A percentile compares a stretch with the other conserved stretches of the same genome.
Conservation (phyloP, 2,329 filamentous ascomycete genomes). For the Alternaria dauci region DNA sequence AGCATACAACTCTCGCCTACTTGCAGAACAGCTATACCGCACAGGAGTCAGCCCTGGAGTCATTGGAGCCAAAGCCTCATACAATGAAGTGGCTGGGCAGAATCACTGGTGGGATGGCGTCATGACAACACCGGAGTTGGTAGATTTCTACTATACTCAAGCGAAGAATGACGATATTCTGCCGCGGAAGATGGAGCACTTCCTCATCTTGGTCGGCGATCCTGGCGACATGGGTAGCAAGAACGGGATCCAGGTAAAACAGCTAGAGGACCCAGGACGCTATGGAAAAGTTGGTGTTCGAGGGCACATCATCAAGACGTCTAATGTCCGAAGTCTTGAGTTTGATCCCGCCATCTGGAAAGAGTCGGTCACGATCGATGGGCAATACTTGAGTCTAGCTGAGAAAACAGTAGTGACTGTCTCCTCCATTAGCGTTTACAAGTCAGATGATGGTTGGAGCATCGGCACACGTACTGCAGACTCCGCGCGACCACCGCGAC, state of each 20-base stretch:
- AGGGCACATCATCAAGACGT: conserved; percentile 41
- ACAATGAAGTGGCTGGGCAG: conserved; percentile 57
- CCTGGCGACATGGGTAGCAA: conserved; percentile 63
- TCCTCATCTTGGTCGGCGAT: conserved; percentile 61
- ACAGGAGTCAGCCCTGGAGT: conserved; percentile 27
- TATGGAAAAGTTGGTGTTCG: conserved; percentile 59
- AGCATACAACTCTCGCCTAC: conserved; percentile 63
- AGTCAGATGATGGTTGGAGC: conserved; percentile 16
- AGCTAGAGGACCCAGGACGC: conserved; percentile 60
- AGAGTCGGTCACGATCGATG: conserved; percentile 31
- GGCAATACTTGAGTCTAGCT: conserved; percentile 25
- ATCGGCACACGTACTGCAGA: neutral
- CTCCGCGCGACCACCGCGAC: conserved; percentile 12
- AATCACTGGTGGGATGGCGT: conserved; percentile 48
- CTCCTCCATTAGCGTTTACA: neutral
- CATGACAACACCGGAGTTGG: conserved; percentile 61
- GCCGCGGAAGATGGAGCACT: conserved; percentile 45
- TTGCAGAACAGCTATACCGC: conserved; percentile 58
- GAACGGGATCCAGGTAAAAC: conserved; percentile 60
- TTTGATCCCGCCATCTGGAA: conserved; percentile 34
- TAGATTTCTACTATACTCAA: conserved; percentile 59
- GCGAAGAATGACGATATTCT: conserved; percentile 23
- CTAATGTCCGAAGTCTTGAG: conserved; percentile 44
- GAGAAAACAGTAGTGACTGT: neutral
- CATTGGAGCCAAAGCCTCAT: conserved; percentile 54